Percentiles rank a stretch among this genome's conserved stretches.
These are phyloP conservation scores for Aureobasidium melanogenum DNA, from an alignment of 2,329 filamentous ascomycete species.

Conservation along the genomic window DNA sequence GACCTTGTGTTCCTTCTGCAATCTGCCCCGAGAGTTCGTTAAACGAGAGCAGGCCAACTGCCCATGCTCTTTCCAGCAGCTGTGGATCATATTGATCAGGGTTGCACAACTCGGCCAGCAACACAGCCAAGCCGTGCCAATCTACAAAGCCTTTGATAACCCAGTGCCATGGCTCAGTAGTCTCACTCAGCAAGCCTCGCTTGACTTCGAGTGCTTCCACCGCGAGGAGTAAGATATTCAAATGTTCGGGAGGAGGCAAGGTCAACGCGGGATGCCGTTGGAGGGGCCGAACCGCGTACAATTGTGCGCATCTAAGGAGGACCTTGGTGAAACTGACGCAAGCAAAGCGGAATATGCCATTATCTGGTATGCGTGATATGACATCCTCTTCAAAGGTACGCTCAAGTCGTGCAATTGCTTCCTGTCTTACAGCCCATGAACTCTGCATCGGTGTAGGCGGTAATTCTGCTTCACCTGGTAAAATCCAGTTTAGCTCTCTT, in stretches of 20 bases:
- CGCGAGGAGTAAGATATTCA: slow-evolving; percentile 5
- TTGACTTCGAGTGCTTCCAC: slow-evolving; percentile 7
- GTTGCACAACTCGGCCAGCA: slow-evolving; percentile 3
- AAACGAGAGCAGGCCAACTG: background rate
- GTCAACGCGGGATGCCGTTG: slow-evolving; percentile 1
- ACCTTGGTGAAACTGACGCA: background rate
- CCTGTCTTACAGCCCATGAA: slow-evolving; percentile 2
- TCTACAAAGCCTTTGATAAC: slow-evolving; percentile 7
- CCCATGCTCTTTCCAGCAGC: slow-evolving; percentile 2
- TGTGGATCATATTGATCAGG: slow-evolving; percentile 5
- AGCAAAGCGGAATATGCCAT: background rate
- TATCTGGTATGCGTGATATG: background rate
- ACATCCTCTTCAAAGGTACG: background rate
- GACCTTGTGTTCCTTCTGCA: slow-evolving; percentile 1
- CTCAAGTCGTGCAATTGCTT: background rate
- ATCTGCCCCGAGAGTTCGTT: background rate
- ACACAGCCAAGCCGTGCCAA: slow-evolving; percentile 3
- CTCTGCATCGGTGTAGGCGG: background rate
- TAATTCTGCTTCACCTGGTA: background rate
- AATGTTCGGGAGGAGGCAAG: background rate
- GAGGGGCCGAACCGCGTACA: slow-evolving; percentile 5
- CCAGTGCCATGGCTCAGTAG: slow-evolving; percentile 10
- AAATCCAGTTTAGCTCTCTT: background rate
- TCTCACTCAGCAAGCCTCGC: background rate
- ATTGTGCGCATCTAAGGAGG: background rate